phyloP scores from a whole-genome alignment of 2,329 filamentous ascomycete genomes.

The Neonectria faginata region DNA sequence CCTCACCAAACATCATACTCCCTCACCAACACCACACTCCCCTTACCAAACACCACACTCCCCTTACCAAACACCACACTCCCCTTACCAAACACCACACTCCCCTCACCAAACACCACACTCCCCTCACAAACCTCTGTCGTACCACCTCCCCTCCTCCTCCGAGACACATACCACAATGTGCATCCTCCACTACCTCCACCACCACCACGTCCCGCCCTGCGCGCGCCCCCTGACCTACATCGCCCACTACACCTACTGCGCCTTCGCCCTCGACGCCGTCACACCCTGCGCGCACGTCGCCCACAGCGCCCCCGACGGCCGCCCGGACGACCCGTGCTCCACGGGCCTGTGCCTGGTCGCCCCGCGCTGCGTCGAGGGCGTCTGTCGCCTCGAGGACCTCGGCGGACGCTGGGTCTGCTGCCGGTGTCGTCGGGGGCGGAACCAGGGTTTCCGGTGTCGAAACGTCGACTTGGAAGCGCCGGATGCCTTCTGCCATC shows the following conservation, averaged over 20 bases:
- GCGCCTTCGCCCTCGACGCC: slow-evolving; percentile 46
- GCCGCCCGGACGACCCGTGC: slow-evolving; percentile 58
- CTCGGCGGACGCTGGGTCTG: slow-evolving; percentile 63
- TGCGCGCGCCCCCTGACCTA: slow-evolving; percentile 57
- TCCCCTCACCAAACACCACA: no score
- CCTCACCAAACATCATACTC: no score
- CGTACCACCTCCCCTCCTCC: background rate
- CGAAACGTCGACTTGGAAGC: slow-evolving; percentile 56
- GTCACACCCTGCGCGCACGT: slow-evolving; percentile 40
- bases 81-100: no score
- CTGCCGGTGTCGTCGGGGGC: slow-evolving; percentile 60
- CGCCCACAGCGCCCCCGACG: slow-evolving; percentile 23
- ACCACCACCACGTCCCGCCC: slow-evolving; percentile 62
- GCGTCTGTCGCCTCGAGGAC: slow-evolving; percentile 61
- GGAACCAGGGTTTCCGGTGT: slow-evolving; percentile 60
- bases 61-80: no score
- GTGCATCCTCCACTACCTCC: slow-evolving; percentile 64
- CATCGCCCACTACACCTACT: slow-evolving; percentile 59
- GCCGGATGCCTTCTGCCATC: slow-evolving; percentile 65
- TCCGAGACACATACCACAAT: slow-evolving; percentile 47
- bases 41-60: no score
- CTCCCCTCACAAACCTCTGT: background rate
- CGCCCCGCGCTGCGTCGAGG: slow-evolving; percentile 60
- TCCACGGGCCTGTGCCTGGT: slow-evolving; percentile 58
- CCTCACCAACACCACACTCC: no score